Conservation (phyloP, 805 yeast species). For the Schwanniomyces polymorphus region DNA sequence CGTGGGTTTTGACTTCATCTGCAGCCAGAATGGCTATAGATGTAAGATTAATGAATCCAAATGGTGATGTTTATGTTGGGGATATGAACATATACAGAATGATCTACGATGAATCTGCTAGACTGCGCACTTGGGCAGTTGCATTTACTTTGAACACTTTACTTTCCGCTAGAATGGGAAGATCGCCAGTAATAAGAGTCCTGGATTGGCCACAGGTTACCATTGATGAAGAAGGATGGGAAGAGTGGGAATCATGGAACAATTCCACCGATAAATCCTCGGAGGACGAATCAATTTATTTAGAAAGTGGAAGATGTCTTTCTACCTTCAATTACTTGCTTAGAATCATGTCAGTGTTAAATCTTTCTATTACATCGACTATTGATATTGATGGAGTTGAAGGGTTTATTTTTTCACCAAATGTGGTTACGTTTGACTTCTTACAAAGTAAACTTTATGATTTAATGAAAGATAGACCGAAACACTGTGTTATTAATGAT, state of each 20-base stretch:
- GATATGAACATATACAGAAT: slow-evolving; percentile 3
- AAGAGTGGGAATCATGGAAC: slow-evolving; percentile 25
- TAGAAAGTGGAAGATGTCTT: slow-evolving; percentile 19
- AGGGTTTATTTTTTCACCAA: slow-evolving; percentile 1
- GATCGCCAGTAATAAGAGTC: slow-evolving; percentile 21
- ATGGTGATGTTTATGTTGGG: neutral
- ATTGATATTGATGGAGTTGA: slow-evolving; percentile 11
- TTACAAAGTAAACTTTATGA: slow-evolving; percentile 1
- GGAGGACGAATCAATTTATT: slow-evolving; percentile 6
- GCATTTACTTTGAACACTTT: slow-evolving; percentile 20
- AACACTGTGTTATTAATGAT: slow-evolving; percentile 12
- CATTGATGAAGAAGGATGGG: slow-evolving; percentile 23
- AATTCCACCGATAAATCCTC: slow-evolving; percentile 10
- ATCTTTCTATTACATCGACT: slow-evolving; percentile 19
- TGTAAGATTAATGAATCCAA: slow-evolving; percentile 17
- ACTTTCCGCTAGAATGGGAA: slow-evolving; percentile 22
- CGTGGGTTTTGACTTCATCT: slow-evolving; percentile 21
- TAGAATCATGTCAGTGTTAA: slow-evolving; percentile 14
- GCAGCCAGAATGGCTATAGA: slow-evolving; percentile 24
- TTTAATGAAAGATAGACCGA: slow-evolving; percentile 9
- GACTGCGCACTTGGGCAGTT: slow-evolving; percentile 24
- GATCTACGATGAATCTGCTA: slow-evolving; percentile 10
- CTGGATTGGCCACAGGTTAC: slow-evolving; percentile 22
- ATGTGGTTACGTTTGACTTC: slow-evolving; percentile 3
- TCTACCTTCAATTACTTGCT: slow-evolving; percentile 17